Evolutionary conservation across 2,329 filamentous ascomycete species (phyloP), one percentile per base, ranked within the genome.

Genomic region (Aspergillus tamarii): DNA sequence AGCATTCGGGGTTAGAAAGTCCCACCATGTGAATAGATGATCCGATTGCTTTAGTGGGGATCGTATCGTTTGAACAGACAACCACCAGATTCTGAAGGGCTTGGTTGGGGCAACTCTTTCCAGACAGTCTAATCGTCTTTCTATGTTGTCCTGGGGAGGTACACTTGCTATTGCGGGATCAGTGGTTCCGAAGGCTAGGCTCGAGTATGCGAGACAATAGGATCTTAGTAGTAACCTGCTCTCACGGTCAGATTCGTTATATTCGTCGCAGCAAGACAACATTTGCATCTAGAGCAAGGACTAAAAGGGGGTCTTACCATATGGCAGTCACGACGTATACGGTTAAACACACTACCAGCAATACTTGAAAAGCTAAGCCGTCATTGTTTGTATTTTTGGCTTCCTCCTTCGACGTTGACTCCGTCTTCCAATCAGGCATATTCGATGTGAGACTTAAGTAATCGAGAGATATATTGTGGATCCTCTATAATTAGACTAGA

Each of bases 151-250:
- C n/a, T 23, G 52, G 6, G 52, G 10, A 1, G 7, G 5, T 14
- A 39, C 32, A 39, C 41, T 16, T 14, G 52, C 32, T 41, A 41
- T 41, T 3, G 52, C 6, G 2, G 52, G 21, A 39, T 55, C 52
- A 12, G 30, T 11, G 3, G n/a, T 4, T 12, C 32, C 34, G 3
- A 28, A 43, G 8, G 32, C 43, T 10, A 43, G 21, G 14, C 58
- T 57, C 55, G 43, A 57, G 23, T 50, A 60, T 53, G 61, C 56
- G 56, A 26, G 41, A 55, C 52, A 55, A 21, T 55, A 55, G 2
- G 52, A 55, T 55, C 52, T 55, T 1, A 55, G 12, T 2, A 55
- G 32, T 28, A 55, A 14, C 52, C 52, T 55, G 34, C 14, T n/a
- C 7, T 23, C 52, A 4, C 3, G 14, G 52, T 55, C 34, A 55